Conservation (phyloP, 306 rosid species). For the Inga laurina region DNA sequence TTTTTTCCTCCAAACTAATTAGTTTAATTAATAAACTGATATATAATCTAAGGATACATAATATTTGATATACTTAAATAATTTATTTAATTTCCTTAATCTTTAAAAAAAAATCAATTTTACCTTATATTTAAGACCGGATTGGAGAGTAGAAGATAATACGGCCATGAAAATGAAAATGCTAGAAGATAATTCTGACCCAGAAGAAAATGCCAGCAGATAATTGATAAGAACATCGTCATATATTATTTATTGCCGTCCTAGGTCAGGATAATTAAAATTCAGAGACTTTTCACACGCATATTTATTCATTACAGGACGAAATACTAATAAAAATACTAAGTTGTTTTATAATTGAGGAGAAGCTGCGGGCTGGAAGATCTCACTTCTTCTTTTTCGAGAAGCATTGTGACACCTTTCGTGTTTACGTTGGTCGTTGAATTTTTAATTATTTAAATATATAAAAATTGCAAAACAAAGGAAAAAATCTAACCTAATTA, state of each 20-base stretch:
- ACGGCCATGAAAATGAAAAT: not conserved
- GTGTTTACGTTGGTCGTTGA: conserved; percentile 29
- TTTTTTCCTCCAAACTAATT: no score
- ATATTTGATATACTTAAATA: no score
- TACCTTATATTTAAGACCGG: no score
- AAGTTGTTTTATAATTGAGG: not conserved
- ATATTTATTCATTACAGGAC: not conserved
- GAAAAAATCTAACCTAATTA: conserved; percentile 14
- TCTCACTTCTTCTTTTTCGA: not conserved
- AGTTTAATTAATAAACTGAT: no score
- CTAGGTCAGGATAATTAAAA: not conserved
- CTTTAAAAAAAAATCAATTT: no score
- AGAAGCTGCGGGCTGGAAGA: not conserved
- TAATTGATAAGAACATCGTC: not conserved
- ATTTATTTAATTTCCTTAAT: no score
- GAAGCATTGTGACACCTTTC: conserved; percentile 39
- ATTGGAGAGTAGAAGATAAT: not conserved
- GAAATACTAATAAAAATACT: not conserved
- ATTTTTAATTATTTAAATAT: conserved; percentile 5
- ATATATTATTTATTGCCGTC: conserved; percentile 13
- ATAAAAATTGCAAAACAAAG: not conserved
- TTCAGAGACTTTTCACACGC: not conserved
- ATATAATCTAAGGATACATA: no score
- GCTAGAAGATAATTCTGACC: not conserved
- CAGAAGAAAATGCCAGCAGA: not conserved